Conservation (phyloP, 139 green algal species). For the Tetradesmus obliquus region DNA sequence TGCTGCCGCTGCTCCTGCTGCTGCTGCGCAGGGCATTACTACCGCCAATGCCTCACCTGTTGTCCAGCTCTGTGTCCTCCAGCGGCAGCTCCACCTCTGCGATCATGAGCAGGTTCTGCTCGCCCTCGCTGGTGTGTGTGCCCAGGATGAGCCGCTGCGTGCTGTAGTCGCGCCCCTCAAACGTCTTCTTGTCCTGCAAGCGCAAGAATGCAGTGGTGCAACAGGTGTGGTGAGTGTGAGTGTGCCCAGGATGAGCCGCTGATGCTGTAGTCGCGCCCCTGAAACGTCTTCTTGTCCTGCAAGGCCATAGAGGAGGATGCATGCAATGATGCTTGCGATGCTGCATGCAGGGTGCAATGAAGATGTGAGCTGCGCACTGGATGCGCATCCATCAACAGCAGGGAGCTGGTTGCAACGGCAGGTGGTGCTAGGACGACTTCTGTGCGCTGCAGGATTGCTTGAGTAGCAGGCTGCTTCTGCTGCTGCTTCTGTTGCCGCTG, state of each 20-base stretch:
- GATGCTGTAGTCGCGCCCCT: not conserved
- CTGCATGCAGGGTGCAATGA: too few species aligned
- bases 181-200: constrained; percentile 64
- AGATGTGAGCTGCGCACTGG: too few species aligned
- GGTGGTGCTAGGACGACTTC: not conserved
- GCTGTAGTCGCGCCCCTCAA: constrained; percentile 80
- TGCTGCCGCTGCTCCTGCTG: not conserved
- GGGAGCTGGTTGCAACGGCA: not conserved
- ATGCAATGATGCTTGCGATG: not conserved
- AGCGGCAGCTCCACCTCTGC: constrained; percentile 93
- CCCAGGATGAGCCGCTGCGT: constrained; percentile 97
- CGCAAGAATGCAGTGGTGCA: not conserved
- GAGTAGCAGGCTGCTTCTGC: not conserved
- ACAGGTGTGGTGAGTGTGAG: not conserved
- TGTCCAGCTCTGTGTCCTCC: constrained; percentile 91
- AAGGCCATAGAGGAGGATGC: too few species aligned
- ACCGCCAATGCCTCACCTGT: not conserved
- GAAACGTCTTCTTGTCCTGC: not conserved
- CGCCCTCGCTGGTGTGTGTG: constrained; percentile 97
- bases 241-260: not conserved
- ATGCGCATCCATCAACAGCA: not conserved
- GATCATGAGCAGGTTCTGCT: constrained; percentile 99
- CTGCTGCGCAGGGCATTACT: too few species aligned
- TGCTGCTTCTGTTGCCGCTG: not conserved
- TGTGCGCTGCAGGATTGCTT: not conserved